Evolutionary conservation across 1,139 yeast genomes (phyloP).

Genomic region (Yamadazyma pseudoaaseri): DNA sequence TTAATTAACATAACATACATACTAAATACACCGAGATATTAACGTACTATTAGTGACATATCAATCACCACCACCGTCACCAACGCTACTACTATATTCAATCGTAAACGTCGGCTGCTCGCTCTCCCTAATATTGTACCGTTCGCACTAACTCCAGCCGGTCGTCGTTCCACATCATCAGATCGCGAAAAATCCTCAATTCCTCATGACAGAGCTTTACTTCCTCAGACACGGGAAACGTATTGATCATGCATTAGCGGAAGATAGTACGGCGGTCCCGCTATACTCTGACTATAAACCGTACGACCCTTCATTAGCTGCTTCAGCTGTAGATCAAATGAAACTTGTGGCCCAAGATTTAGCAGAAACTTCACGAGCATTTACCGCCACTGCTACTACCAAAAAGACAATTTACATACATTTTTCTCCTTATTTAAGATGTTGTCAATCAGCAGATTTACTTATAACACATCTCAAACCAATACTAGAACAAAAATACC

Average conservation of each 20-base stretch:
- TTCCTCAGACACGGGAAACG: constrained; percentile 49
- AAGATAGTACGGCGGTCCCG: constrained; percentile 27
- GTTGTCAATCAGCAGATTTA: constrained; percentile 47
- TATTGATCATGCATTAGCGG: constrained; percentile 37
- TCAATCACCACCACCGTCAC: too few species aligned
- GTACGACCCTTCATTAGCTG: constrained; percentile 43
- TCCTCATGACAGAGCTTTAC: constrained; percentile 28
- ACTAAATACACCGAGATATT: too few species aligned
- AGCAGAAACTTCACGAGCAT: constrained; percentile 23
- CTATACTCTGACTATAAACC: constrained; percentile 28
- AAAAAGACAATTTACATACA: constrained; percentile 43
- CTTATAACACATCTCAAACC: constrained; percentile 31
- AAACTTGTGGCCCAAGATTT: constrained; percentile 32
- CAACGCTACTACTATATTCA: too few species aligned
- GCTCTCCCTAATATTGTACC: too few species aligned
- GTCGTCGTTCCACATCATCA: too few species aligned
- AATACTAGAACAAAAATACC: constrained; percentile 22
- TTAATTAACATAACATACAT: too few species aligned
- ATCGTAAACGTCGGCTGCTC: too few species aligned
- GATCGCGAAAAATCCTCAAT: background rate
- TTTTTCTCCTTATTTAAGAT: constrained; percentile 45
- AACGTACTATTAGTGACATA: too few species aligned
- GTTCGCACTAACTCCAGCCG: too few species aligned
- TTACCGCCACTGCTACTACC: constrained; percentile 12
- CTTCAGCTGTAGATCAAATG: constrained; percentile 29